Base-by-base conservation (phyloP, 352 stramenopile species). In the Phytophthora litchii region DNA sequence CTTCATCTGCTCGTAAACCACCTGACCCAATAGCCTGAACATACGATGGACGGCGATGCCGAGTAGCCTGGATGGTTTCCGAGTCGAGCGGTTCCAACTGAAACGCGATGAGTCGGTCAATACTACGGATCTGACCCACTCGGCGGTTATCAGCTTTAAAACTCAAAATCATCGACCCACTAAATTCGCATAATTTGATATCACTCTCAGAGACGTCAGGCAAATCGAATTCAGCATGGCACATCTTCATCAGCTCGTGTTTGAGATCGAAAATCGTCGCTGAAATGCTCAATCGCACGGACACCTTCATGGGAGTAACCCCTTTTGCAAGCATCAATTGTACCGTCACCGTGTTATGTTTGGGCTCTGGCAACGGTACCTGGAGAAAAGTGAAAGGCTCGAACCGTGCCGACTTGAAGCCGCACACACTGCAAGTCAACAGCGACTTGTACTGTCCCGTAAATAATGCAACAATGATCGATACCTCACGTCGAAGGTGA, bases 401-500 rank as follows among this genome's bases (percentile, higher is more conserved):
- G 50, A 97, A 98, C 11, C 92, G 86, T 19, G 89, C 87, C 12
- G 81, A 96, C 63, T 92, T 96, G 66, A 99, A 99, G 11, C 90
- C 90, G 63, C 98, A 99, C 16, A 88, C 80, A 49, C 88, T 93
- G 68, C 98, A 99, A 23, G 90, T 98, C 20, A 99, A 67, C 19
- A 98, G 80, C 56, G 92, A 98, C 69, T 99, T 99, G 80, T 99
- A 99, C 78, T 99, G 97, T 0, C 98, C 98, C 8, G 94, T 98
- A 65, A 99, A 99, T 4, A 99, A 80, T n/a, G 97, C 97, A 13
- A 99, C 97, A 45, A 99, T 96, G 51, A 99, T 98, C 9, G 92
- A 99, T 37, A 99, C 88, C 72, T 99, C 97, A 25, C 98, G 81
- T 35, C 96, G 89, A 20, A 99, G 80, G 72, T 99, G 96, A 62